Evolutionary conservation across 1,284 basidiomycete genomes (phyloP).

Genomic region (Retiboletus fuscus): DNA sequence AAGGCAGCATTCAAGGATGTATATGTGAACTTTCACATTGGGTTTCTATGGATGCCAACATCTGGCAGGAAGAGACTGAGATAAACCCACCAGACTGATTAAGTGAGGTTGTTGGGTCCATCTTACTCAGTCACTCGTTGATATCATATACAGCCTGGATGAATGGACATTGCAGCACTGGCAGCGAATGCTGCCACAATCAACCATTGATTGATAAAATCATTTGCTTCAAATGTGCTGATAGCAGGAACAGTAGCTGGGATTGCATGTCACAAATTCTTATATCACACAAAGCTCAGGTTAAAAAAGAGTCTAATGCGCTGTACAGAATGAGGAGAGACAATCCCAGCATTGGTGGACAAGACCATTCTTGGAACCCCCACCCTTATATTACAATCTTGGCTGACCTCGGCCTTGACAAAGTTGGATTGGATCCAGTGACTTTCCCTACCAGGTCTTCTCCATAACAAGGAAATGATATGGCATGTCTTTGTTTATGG

Average conservation of each 20-base stretch:
- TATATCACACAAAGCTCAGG: neutral
- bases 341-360: neutral
- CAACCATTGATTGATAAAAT: neutral
- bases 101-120: neutral
- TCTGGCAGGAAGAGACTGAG: too few species aligned
- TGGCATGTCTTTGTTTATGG: neutral
- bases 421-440: neutral
- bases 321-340: neutral
- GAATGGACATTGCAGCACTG: neutral
- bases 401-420: too few species aligned
- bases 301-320: too few species aligned
- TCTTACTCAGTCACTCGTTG: neutral
- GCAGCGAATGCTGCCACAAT: neutral
- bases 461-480: neutral
- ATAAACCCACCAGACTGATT: neutral
- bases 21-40: too few species aligned
- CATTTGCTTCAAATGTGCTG: constrained; percentile 2
- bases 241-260: neutral
- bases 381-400: neutral
- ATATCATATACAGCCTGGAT: neutral
- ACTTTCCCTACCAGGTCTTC: neutral
- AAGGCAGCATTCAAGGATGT: too few species aligned
- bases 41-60: too few species aligned
- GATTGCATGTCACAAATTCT: constrained; percentile 13
- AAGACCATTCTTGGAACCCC: too few species aligned